phyloP scores from a whole-genome alignment of 257 asterid species.

The Solanum etuberosum region DNA sequence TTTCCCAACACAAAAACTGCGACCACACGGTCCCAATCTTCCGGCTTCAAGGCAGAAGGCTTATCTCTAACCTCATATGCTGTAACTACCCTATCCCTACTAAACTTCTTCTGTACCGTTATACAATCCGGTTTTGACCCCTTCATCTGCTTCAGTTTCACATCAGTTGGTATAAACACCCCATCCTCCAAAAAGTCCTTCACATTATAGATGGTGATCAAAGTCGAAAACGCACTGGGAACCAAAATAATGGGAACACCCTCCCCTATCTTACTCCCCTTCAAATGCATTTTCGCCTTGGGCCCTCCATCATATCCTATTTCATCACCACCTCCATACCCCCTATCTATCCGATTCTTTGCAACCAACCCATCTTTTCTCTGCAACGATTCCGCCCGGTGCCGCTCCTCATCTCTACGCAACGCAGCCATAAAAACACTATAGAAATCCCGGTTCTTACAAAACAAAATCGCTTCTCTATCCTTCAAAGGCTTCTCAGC shows the following conservation, averaged over 20 bases:
- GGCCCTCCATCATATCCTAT: slow-evolving; percentile 52
- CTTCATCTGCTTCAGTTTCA: slow-evolving; percentile 75
- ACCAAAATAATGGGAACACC: slow-evolving; percentile 94
- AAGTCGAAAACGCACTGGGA: slow-evolving; percentile 87
- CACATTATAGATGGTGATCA: slow-evolving; percentile 86
- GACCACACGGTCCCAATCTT: slow-evolving; percentile 98
- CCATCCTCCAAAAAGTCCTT: slow-evolving; percentile 98
- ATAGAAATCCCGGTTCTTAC: slow-evolving; percentile 64
- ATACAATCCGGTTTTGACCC: slow-evolving; percentile 92
- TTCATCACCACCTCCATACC: slow-evolving; percentile 22
- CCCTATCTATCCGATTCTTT: slow-evolving; percentile 74
- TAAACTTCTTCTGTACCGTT: slow-evolving; percentile 94
- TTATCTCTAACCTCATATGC: slow-evolving; percentile 99
- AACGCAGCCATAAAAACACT: slow-evolving; percentile 56
- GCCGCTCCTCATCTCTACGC: slow-evolving; percentile 83
- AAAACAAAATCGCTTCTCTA: slow-evolving; percentile 59
- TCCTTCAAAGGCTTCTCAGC: slow-evolving; percentile 76
- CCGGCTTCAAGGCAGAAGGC: slow-evolving; percentile 78
- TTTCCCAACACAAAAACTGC: slow-evolving; percentile 97
- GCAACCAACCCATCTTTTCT: slow-evolving; percentile 90
- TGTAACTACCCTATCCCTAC: slow-evolving; percentile 89
- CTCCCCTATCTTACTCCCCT: slow-evolving; percentile 73
- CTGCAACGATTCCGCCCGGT: slow-evolving; percentile 59
- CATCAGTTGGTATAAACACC: slow-evolving; percentile 78
- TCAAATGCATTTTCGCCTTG: slow-evolving; percentile 46